Evolutionary conservation across 495 filamentous ascomycete genomes (phyloP).

Genomic region (Penicillium herquei): DNA sequence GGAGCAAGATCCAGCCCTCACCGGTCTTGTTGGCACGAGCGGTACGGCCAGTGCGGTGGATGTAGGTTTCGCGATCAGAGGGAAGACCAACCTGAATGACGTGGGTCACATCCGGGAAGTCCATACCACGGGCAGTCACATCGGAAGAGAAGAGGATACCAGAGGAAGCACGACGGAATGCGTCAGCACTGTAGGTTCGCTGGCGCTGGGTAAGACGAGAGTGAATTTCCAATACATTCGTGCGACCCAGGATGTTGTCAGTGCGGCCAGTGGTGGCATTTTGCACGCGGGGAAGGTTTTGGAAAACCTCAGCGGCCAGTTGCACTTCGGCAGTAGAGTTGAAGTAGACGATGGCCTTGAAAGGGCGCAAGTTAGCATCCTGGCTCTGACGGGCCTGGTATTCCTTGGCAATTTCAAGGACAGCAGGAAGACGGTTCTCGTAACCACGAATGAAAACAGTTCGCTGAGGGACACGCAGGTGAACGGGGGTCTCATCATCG

Average conservation of each 20-base stretch:
- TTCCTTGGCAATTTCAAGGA: constrained; percentile 70
- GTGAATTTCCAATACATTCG: constrained; percentile 69
- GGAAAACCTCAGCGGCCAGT: constrained; percentile 61
- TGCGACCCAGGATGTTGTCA: constrained; percentile 44
- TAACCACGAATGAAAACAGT: constrained; percentile 60
- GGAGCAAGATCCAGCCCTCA: constrained; percentile 74
- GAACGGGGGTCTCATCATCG: constrained; percentile 77
- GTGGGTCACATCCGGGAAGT: constrained; percentile 71
- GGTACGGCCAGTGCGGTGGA: constrained; percentile 73
- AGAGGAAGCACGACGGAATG: constrained; percentile 61
- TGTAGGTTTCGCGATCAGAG: constrained; percentile 61
- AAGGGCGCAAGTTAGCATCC: constrained; percentile 52
- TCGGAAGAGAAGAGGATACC: constrained; percentile 89
- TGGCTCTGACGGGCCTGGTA: constrained; percentile 40
- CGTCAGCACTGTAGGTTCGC: constrained; percentile 65
- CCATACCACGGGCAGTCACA: constrained; percentile 89
- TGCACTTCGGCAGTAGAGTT: constrained; percentile 71
- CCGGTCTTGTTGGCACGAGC: constrained; percentile 74
- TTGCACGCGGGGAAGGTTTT: constrained; percentile 38
- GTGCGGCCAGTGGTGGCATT: neutral
- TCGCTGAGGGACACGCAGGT: constrained; percentile 78
- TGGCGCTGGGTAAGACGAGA: constrained; percentile 66
- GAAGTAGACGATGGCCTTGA: constrained; percentile 94
- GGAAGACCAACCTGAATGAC: constrained; percentile 70
- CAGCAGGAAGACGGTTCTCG: constrained; percentile 72